phyloP scores from a whole-genome alignment of 257 asterid species.

The Solanum tarijense region DNA sequence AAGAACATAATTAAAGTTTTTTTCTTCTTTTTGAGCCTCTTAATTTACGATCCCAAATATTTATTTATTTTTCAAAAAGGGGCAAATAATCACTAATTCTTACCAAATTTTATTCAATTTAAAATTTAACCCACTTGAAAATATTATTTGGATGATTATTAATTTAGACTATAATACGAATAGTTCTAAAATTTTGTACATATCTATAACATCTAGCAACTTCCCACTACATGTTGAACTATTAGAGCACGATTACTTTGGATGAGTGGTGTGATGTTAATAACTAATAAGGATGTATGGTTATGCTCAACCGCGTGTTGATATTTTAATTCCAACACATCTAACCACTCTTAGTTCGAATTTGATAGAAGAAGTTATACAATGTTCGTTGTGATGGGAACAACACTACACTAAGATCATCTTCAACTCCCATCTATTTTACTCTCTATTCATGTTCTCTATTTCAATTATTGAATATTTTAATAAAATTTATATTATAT shows the following conservation, averaged over 20 bases:
- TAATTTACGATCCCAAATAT: background rate
- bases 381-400: no score
- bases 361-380: background rate
- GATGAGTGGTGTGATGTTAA: background rate
- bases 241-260: background rate
- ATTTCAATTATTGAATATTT: no score
- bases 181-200: no score
- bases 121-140: no score
- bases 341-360: background rate
- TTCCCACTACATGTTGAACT: no score
- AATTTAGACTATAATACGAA: background rate
- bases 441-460: no score
- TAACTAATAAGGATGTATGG: no score
- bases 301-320: background rate
- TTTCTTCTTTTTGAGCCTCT: background rate
- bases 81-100: background rate
- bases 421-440: no score
- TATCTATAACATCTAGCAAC: background rate
- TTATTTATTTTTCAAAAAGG: no score
- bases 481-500: no score
- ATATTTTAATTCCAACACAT: background rate
- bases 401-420: no score
- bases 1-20: background rate
- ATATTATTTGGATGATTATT: no score
- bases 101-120: background rate